Evolutionary conservation across 192 early-diverging fungal genomes (phyloP), one percentile per base, ranked within the genome.

Genomic region (Backusella luteola): DNA sequence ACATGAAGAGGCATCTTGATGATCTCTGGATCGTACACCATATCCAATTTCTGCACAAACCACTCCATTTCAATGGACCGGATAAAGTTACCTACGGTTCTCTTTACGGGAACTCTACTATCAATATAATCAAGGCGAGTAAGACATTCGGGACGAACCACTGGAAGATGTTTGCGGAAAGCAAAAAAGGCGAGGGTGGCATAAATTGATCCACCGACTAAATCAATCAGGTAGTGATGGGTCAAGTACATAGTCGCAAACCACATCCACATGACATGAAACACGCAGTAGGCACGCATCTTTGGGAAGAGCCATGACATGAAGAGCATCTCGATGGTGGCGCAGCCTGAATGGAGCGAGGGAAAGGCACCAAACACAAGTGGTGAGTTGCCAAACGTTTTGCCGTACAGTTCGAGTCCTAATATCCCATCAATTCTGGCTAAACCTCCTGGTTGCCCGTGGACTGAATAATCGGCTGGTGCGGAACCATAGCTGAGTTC

Each of bases 281-380:
- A 70, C 29, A 87, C 69, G 8, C 75, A 79, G 19, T 88, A 80
- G 8, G 84, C 81, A 34, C 83, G 78, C 23, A 84, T 69, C 38
- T 80, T 83, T 3, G 88, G 88, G 29, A 84, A 81, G 39, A 86
- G 66, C 39, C 79, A 84, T 38, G 85, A 76, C 34, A 90, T 63
- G 77, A 93, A 93, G 36, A 92, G 76, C 66, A 87, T 86, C 36
- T 90, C 82, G 12, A 91, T 85, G 17, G 87, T 87, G 6, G 92
- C 92, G 75, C 89, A 92, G 29, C 86, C 92, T 11, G 90, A 90
- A 79, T 93, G 92, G 1, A 93, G 83, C 1, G 91, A 93, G 3
- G 92, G 92, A 78, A 92, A 90, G 3, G 92, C 92, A 34, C 92
- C 92, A 84, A 91, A 93, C 63, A 93, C 91, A 38, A 93, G 74